phyloP scores from a whole-genome alignment of 495 filamentous ascomycete species.

The Chlorociboria aeruginascens region DNA sequence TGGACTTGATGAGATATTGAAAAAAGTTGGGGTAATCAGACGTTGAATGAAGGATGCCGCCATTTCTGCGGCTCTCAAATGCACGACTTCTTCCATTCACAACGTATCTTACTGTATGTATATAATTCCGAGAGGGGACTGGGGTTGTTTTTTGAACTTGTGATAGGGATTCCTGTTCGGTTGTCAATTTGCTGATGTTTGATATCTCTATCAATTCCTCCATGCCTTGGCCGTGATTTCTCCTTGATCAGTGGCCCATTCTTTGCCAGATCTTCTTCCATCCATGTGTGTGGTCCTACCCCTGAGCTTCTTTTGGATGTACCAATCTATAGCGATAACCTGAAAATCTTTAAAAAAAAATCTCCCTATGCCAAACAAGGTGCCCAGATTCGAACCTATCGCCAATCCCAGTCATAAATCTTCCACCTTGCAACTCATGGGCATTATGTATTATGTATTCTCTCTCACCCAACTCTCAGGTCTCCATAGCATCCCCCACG shows the following conservation, averaged over 20 bases:
- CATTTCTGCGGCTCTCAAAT: neutral
- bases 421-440: neutral
- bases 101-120: too few relatives aligned
- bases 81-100: neutral
- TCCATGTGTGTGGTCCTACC: too few relatives aligned
- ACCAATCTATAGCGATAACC: neutral
- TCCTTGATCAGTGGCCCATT: too few relatives aligned
- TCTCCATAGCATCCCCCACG: slow-evolving; percentile 10
- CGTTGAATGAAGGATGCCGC: neutral
- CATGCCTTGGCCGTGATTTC: too few relatives aligned
- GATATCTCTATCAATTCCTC: neutral
- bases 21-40: slow-evolving; percentile 36
- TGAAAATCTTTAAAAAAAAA: too few relatives aligned
- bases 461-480: slow-evolving; percentile 1
- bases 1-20: slow-evolving; percentile 57
- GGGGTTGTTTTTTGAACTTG: neutral
- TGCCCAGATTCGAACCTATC: neutral
- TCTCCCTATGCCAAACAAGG: neutral
- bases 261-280: neutral
- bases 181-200: neutral
- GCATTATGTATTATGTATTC: neutral
- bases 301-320: neutral
- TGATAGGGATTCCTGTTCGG: neutral
- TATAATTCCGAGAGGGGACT: neutral
- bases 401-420: neutral